A percentile compares a stretch with the other conserved stretches of the same genome.
Evolutionary conservation across 164 flowering plant genomes (phyloP).

Genomic region (Houttuynia cordata): DNA sequence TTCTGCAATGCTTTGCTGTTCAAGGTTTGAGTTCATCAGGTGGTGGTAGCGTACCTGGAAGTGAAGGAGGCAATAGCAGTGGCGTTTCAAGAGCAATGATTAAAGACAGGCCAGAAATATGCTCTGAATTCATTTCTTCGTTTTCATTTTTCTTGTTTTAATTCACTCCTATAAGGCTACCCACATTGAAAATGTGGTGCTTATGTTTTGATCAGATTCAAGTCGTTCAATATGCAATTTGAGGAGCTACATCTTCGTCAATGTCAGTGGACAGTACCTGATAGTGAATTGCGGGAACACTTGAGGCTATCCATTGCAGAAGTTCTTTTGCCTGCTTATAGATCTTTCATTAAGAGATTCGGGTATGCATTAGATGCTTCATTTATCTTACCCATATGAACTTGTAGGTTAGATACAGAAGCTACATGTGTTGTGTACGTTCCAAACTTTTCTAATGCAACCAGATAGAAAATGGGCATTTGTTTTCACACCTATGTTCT

Average conservation of each 20-base stretch:
- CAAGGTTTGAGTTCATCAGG: slow-evolving; percentile 65
- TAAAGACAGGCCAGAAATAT: slow-evolving; percentile 52
- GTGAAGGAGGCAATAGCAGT: slow-evolving; percentile 39
- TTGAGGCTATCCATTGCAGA: slow-evolving; percentile 93
- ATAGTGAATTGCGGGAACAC: slow-evolving; percentile 83
- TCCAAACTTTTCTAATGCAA: no score
- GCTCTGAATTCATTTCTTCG: background rate
- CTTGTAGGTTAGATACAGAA: no score
- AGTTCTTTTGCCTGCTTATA: slow-evolving; percentile 85
- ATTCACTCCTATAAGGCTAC: background rate
- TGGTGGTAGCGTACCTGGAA: slow-evolving; percentile 34
- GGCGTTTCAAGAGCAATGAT: slow-evolving; percentile 70
- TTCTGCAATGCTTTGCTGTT: slow-evolving; percentile 59
- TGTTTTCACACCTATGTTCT: no score
- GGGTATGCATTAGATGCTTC: slow-evolving; percentile 29
- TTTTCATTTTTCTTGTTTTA: background rate
- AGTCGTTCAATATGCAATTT: slow-evolving; percentile 69
- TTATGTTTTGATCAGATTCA: slow-evolving; percentile 34
- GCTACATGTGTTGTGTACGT: no score
- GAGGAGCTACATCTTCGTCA: slow-evolving; percentile 96
- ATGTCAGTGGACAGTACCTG: slow-evolving; percentile 97
- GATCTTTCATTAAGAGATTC: slow-evolving; percentile 83
- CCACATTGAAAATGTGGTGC: background rate
- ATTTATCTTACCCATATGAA: no score
- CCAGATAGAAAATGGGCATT: no score